These are phyloP conservation scores for Scutellaria baicalensis DNA, from an alignment of 257 asterid genomes.

Conservation along the genomic window DNA sequence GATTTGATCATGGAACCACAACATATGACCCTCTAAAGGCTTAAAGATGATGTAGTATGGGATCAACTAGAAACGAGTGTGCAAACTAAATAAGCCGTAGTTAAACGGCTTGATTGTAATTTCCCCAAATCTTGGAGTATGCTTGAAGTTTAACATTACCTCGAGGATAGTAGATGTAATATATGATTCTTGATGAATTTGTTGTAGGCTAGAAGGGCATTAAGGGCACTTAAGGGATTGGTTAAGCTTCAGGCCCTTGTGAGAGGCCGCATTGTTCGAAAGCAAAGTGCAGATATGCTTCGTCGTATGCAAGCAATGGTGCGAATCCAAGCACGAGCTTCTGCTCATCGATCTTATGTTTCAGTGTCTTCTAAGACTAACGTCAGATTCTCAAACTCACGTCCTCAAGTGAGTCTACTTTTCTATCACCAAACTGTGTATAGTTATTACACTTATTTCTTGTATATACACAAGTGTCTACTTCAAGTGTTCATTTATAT, in stretches of 20 bases:
- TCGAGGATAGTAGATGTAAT: neutral
- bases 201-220: conserved; percentile 74
- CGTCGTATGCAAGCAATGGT: conserved; percentile 88
- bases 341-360: conserved; percentile 43
- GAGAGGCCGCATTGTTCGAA: conserved; percentile 79
- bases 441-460: neutral
- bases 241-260: conserved; percentile 93
- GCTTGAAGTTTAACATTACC: no score
- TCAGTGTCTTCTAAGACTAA: conserved; percentile 26
- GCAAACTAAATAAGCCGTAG: no score
- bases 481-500: neutral
- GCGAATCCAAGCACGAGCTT: conserved; percentile 83
- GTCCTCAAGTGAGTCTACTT: conserved; percentile 32
- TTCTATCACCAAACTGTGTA: no score
- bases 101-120: no score
- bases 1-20: no score
- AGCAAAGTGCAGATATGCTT: conserved; percentile 72
- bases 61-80: no score
- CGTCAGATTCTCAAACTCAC: conserved; percentile 13
- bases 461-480: neutral
- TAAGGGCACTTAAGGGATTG: conserved; percentile 75
- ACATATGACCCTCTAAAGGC: no score
- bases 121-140: no score
- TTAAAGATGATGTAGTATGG: no score
- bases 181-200: neutral